Evolutionary conservation across 768 basidiomycete species (phyloP).

Genomic region (Fomitopsis pulvina): DNA sequence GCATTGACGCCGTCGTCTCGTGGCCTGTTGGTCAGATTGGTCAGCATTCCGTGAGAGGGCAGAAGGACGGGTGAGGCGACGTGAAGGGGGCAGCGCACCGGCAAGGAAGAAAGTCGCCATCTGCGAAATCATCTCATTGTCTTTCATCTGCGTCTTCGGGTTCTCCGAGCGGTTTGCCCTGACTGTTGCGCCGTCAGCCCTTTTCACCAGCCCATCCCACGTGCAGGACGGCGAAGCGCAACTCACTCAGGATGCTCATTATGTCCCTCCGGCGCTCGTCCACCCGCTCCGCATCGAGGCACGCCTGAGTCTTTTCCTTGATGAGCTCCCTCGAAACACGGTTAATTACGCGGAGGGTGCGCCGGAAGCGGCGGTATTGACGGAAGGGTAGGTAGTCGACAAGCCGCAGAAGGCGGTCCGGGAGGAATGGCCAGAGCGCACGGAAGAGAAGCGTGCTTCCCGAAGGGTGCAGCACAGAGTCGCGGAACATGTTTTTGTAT

Average conservation of each 20-base stretch:
- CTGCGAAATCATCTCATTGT: constrained; percentile 28
- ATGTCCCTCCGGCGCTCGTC: constrained; percentile 26
- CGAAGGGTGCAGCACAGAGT: constrained; percentile 19
- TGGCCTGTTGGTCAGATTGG: constrained; percentile 15
- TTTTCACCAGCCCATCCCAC: neutral
- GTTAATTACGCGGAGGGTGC: constrained; percentile 19
- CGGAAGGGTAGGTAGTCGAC: constrained; percentile 24
- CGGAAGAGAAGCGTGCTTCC: constrained; percentile 20
- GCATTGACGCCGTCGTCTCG: constrained; percentile 25
- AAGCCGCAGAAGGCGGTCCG: constrained; percentile 17
- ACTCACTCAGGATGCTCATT: constrained; percentile 26
- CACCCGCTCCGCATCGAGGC: constrained; percentile 7
- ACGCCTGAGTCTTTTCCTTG: constrained; percentile 17
- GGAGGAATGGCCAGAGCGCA: constrained; percentile 23
- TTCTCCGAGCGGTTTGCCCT: constrained; percentile 26
- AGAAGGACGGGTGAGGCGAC: neutral
- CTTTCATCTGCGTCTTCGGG: constrained; percentile 20
- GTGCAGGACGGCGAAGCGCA: neutral
- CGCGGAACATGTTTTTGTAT: constrained; percentile 20
- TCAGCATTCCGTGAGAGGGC: neutral
- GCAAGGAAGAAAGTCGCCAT: constrained; percentile 17
- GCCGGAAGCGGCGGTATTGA: constrained; percentile 23
- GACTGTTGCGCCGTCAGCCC: constrained; percentile 16
- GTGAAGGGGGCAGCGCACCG: neutral
- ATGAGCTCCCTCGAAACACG: constrained; percentile 19